These are phyloP conservation scores for Dimocarpus longan DNA, from an alignment of 345 rosid species.

Conservation along the genomic window DNA sequence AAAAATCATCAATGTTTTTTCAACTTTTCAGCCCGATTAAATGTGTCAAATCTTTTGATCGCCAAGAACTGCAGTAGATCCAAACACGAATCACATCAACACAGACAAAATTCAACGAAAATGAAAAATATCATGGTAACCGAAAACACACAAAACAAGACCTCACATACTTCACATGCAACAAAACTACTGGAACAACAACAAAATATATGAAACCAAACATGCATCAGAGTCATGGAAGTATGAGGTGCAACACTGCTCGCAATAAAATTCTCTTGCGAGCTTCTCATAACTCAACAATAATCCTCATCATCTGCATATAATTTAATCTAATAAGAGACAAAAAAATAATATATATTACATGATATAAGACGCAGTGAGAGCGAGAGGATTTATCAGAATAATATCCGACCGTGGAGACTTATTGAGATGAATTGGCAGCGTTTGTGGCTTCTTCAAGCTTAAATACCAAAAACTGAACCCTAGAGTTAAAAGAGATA, in stretches of 20 bases:
- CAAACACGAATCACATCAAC: too few species aligned
- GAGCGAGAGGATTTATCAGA: not conserved
- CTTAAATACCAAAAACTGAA: not conserved
- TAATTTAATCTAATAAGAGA: not conserved
- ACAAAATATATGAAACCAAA: not conserved
- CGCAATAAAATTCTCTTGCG: slow-evolving; percentile 7
- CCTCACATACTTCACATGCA: not conserved
- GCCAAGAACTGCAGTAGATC: too few species aligned
- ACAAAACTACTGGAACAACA: not conserved
- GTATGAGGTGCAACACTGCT: slow-evolving; percentile 38
- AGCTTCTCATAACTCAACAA: slow-evolving; percentile 34
- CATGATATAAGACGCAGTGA: not conserved
- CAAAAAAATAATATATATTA: not conserved
- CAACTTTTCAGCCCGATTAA: too few species aligned
- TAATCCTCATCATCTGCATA: slow-evolving; percentile 39
- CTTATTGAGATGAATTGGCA: not conserved
- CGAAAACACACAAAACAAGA: too few species aligned
- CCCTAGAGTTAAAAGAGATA: slow-evolving; percentile 2
- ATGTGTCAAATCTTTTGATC: too few species aligned
- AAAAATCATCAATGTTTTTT: too few species aligned
- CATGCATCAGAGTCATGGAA: slow-evolving; percentile 63
- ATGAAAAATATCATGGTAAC: not conserved
- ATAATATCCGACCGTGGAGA: not conserved
- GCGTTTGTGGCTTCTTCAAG: not conserved
- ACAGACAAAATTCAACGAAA: not conserved